Evolutionary conservation across 2,329 filamentous ascomycete genomes (phyloP).

Genomic region (Fusarium sp.): DNA sequence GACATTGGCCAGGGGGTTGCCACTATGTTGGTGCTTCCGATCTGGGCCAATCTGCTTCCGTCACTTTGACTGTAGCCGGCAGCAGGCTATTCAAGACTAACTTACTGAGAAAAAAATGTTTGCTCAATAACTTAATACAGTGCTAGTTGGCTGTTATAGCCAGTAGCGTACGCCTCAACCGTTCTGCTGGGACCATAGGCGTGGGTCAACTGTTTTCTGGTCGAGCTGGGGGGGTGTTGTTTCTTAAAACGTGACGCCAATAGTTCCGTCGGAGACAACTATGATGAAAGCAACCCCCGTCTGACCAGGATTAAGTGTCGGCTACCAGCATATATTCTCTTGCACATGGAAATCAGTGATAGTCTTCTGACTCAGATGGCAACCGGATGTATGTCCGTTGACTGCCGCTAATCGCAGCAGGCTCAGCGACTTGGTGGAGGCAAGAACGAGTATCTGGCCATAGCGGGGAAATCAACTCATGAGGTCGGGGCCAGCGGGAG

Average conservation of each 20-base stretch:
- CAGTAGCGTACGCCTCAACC: constrained; percentile 27
- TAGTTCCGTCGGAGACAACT: background rate
- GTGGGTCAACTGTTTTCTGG: constrained; percentile 5
- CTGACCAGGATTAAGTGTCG: background rate
- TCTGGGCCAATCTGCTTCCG: constrained; percentile 16
- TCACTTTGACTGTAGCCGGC: constrained; percentile 1
- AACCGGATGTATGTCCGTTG: constrained; percentile 8
- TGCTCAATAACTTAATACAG: constrained; percentile 14
- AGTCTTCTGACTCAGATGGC: background rate
- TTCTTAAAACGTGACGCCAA: constrained; percentile 19
- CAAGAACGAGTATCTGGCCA: constrained; percentile 21
- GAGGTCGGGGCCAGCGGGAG: constrained; percentile 3
- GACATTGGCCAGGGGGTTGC: constrained; percentile 23
- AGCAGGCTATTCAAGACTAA: background rate
- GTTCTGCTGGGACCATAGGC: constrained; percentile 16
- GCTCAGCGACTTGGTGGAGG: constrained; percentile 15
- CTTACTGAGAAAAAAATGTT: constrained; percentile 23
- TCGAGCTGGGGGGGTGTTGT: constrained; percentile 2
- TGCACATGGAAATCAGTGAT: background rate
- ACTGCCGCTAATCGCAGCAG: constrained; percentile 19
- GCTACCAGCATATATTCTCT: background rate
- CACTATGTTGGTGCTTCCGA: constrained; percentile 33
- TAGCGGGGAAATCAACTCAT: constrained; percentile 15
- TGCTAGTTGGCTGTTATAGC: constrained; percentile 7
- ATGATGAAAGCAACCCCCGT: background rate